These are phyloP conservation scores for Schwanniomyces polymorphus DNA, from an alignment of 805 yeast species.

Conservation along the genomic window DNA sequence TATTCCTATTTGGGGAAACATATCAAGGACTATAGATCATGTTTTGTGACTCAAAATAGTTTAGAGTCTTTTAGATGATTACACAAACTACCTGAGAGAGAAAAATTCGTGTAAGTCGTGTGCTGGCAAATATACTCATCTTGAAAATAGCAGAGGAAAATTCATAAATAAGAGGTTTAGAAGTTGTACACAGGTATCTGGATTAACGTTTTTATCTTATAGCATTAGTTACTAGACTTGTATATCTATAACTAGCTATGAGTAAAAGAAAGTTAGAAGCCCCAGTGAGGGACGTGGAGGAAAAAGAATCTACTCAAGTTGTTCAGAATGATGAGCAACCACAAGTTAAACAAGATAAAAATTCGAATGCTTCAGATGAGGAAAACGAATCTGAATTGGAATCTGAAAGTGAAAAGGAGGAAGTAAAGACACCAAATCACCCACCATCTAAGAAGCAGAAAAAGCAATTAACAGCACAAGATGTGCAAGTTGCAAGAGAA, in stretches of 20 bases:
- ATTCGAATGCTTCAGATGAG: conserved; percentile 12
- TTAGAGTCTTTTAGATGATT: background rate
- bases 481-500: conserved; percentile 87
- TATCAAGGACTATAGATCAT: no score
- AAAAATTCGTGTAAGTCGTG: conserved; percentile 1
- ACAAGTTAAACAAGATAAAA: background rate
- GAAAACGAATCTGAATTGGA: conserved; percentile 25
- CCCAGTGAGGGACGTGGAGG: background rate
- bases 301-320: background rate
- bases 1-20: no score
- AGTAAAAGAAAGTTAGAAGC: conserved; percentile 22
- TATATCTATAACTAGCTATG: conserved; percentile 11
- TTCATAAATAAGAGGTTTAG: background rate
- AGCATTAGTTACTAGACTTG: background rate
- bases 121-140: background rate
- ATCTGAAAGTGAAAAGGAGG: conserved; percentile 15
- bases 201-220: background rate
- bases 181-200: background rate
- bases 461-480: conserved; percentile 63
- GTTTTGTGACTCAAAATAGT: no score
- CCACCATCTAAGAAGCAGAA: conserved; percentile 34
- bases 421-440: conserved; percentile 6
- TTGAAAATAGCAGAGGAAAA: conserved; percentile 1
- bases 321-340: background rate
- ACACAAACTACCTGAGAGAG: background rate